Evolutionary conservation across 371 early-diverging fungal species (phyloP).

Genomic region (Mucor velutinosus): DNA sequence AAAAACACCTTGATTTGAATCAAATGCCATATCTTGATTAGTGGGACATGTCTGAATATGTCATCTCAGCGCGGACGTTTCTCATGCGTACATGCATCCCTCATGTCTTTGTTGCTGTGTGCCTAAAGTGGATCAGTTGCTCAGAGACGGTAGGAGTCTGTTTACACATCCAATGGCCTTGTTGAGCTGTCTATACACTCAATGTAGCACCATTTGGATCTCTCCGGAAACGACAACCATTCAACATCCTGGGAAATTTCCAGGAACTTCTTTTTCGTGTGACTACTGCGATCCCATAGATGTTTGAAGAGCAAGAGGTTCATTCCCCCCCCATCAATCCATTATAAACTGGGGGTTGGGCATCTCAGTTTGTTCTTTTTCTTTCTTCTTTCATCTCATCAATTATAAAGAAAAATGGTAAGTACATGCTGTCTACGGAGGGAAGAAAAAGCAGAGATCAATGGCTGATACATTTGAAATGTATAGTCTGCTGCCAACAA

Average conservation of each 20-base stretch:
- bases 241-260: conserved; percentile 7
- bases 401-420: conserved; percentile 10
- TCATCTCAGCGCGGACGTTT: background rate
- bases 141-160: too few species aligned
- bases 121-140: too few species aligned
- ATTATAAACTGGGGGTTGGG: background rate
- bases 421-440: background rate
- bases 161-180: too few species aligned
- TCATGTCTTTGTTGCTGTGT: background rate
- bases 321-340: background rate
- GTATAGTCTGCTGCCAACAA: conserved; percentile 43
- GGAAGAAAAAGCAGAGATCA: background rate
- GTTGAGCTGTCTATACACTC: background rate
- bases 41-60: background rate
- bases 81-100: background rate
- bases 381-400: background rate
- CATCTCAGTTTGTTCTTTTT: background rate
- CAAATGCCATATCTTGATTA: background rate
- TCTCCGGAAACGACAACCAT: background rate
- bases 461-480: background rate
- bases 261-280: conserved; percentile 10
- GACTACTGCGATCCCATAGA: conserved; percentile 6
- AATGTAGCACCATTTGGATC: background rate
- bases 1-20: background rate
- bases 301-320: background rate